Base-by-base conservation (phyloP, 1,284 basidiomycete genomes). In the Boletus sp. region DNA sequence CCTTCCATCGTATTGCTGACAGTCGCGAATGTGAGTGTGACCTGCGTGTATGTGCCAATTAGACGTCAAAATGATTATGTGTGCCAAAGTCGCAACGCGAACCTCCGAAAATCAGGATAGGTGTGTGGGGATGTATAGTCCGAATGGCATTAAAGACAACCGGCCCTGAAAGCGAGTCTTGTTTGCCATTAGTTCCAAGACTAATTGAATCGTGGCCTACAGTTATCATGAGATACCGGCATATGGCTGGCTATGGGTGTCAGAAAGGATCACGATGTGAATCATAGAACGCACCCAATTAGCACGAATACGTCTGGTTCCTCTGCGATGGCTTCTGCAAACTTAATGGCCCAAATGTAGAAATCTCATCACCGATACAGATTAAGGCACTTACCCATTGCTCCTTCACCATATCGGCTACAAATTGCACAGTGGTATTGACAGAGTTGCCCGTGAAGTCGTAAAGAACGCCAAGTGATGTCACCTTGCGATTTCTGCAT, bases 291-390 rank as follows among this genome's bases (percentile, higher is more conserved):
- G 35, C 49, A 83, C 77, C 86, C 87, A 45, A 75, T 75, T 36
- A 89, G 75, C 45, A 89, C 57, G 72, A 94, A 94, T 49, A 90
- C 73, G 63, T 93, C 90, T 14, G 90, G 90, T 58, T 84, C 82
- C 13, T 91, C 88, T 35, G 73, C 62, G 53, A 93, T 91, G 0
- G 84, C 88, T 14, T 91, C 83, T 0, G 71, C 58, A 63, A 93
- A 93, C 87, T 87, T 53, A 20, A 46, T 33, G 12, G 33, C 26
- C 0, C 16, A 29, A 44, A 32, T 4, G 23, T 57, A 43, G 27
- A 36, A n/a, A 30, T 4, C 14, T 19, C 0, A 8, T 34, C 12
- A 2, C 0, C 8, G 30, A 8, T 7, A 25, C 2, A 36, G 2
- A 29, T 16, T 22, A 37, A 34, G 14, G 27, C 6, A 57, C 71